These are phyloP conservation scores for Thozetella sp. DNA, from an alignment of 495 filamentous ascomycete genomes.

Conservation along the genomic window DNA sequence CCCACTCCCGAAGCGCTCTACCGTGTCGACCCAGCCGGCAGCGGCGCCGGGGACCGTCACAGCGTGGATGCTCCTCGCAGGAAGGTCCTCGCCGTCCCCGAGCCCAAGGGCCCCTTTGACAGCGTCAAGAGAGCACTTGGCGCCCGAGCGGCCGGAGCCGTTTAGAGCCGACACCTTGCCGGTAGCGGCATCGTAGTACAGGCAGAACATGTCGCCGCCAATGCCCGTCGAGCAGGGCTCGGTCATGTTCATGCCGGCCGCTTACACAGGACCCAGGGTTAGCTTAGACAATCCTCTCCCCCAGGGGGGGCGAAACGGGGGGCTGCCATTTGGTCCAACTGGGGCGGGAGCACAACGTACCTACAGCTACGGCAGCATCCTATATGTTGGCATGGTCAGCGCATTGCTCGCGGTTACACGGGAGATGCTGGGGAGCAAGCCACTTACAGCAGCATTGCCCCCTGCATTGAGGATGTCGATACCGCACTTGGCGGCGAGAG, in stretches of 20 bases:
- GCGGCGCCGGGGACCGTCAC: slow-evolving; percentile 89
- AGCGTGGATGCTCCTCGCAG: slow-evolving; percentile 74
- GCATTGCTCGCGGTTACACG: not conserved
- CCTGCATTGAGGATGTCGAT: slow-evolving; percentile 81
- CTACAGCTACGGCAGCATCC: slow-evolving; percentile 88
- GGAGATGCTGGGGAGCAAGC: slow-evolving; percentile 9
- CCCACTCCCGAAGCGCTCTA: slow-evolving; percentile 91
- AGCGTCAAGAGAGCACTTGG: slow-evolving; percentile 66
- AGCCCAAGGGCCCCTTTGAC: slow-evolving; percentile 72
- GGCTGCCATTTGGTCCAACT: too few relatives aligned
- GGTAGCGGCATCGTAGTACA: slow-evolving; percentile 85
- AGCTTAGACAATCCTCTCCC: not conserved
- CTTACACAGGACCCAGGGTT: slow-evolving; percentile 30
- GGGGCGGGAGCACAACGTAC: too few relatives aligned
- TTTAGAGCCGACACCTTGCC: slow-evolving; percentile 84
- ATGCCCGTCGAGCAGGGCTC: slow-evolving; percentile 96
- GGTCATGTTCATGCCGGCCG: slow-evolving; percentile 89
- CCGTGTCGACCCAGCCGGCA: slow-evolving; percentile 90
- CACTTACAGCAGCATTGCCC: slow-evolving; percentile 87
- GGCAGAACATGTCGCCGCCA: slow-evolving; percentile 96
- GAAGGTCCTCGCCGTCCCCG: slow-evolving; percentile 65
- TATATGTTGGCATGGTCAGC: slow-evolving; percentile 28
- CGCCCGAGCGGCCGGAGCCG: slow-evolving; percentile 82
- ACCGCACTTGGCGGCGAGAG: slow-evolving; percentile 86
- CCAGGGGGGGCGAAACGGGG: not conserved